Base-by-base conservation (phyloP, 306 rosid genomes). In the Cercis canadensis region DNA sequence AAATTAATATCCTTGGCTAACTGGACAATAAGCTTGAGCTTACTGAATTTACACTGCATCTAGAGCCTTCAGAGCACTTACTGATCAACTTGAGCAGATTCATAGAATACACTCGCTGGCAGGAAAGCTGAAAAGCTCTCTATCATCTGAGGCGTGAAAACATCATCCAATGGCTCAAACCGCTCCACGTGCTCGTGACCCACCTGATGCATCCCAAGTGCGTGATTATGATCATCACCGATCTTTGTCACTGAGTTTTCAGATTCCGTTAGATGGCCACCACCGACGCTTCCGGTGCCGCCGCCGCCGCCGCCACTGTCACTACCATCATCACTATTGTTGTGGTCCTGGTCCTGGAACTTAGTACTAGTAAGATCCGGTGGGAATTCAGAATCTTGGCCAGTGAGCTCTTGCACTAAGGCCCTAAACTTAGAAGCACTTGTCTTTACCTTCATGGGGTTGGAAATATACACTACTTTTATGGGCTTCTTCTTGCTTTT, bases 401-500 rank as follows among this genome's bases (percentile, higher is more conserved):
- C 96, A 0, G 96, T 90, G 75, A 90, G 93, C 11, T 90, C 83
- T 62, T 90, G 93, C 8, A 90, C 96, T 21, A 90, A 36, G 15
- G 93, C 87, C 59, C 81, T 82, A 54, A 90, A 90, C 6, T 78
- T 41, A 0, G 93, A 70, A 10, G 91, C 89, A n/a, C 81, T 82
- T 52, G 89, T 75, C 45, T 75, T 87, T 18, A 87, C 81, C 77
- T 72, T 87, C 91, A 86, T 87, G 21, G 96, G 96, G 73, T 84
- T 90, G 2, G 96, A 87, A 68, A 90, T 90, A 79, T 90, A 87
- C 0, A 90, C 96, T 0, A 90, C 89, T 64, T 82, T 90, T 60
- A 90, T 62, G 11, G 86, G 85, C 6, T 70, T 39, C 39, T 18
- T 83, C 46, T 69, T 76, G 14, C 70, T 7, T 53, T 78, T 80